phyloP scores from a whole-genome alignment of 768 basidiomycete genomes.

The Tricholoma matsutake region DNA sequence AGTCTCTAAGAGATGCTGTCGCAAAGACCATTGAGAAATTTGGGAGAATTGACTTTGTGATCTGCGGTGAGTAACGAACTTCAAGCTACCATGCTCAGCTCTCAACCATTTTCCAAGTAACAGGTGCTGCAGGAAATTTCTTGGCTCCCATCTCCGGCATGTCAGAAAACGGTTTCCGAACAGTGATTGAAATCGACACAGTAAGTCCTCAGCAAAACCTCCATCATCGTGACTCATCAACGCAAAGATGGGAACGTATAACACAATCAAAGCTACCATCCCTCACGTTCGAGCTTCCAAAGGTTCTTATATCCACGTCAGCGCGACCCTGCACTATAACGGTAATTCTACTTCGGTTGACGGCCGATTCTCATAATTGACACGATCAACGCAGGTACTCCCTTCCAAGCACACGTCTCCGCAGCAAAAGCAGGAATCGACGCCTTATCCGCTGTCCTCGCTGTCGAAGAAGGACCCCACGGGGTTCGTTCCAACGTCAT shows the following conservation, averaged over 20 bases:
- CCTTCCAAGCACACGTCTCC: conserved; percentile 90
- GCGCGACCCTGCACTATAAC: conserved; percentile 82
- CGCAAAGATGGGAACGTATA: conserved; percentile 80
- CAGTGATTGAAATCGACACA: conserved; percentile 92
- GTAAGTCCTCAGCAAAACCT: conserved; percentile 37
- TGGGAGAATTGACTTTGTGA: conserved; percentile 91
- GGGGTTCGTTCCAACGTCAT: conserved; percentile 92
- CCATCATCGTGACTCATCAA: background rate
- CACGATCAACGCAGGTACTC: conserved; percentile 49
- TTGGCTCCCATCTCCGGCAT: conserved; percentile 80
- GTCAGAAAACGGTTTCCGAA: conserved; percentile 87
- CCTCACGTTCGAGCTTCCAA: conserved; percentile 63
- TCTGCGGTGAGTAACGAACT: conserved; percentile 69
- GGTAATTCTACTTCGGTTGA: conserved; percentile 42
- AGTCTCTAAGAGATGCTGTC: conserved; percentile 72
- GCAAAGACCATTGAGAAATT: conserved; percentile 69
- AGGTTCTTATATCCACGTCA: conserved; percentile 88
- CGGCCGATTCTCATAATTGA: conserved; percentile 11
- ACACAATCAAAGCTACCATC: conserved; percentile 92
- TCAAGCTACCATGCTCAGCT: background rate
- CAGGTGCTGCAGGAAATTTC: conserved; percentile 98
- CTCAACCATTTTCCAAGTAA: conserved; percentile 1
- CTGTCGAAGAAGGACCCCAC: conserved; percentile 91
- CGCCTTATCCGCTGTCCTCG: conserved; percentile 79
- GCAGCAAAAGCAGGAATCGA: conserved; percentile 96